phyloP scores from a whole-genome alignment of 1,284 basidiomycete species.

The Ustilago sp. region DNA sequence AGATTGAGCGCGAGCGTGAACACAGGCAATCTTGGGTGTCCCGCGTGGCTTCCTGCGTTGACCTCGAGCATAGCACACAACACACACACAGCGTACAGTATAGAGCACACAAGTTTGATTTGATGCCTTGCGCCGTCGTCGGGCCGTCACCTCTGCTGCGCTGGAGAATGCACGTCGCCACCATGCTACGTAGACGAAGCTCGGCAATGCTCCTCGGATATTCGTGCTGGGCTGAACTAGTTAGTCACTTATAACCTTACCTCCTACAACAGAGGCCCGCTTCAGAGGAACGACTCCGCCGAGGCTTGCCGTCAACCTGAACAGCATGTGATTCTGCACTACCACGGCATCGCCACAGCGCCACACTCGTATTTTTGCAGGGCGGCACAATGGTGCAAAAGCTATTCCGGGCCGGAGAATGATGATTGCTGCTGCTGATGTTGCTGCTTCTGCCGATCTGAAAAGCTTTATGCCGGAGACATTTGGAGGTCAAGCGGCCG shows the following conservation, averaged over 20 bases:
- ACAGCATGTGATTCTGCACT: neutral
- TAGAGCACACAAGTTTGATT: no score
- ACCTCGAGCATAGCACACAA: neutral
- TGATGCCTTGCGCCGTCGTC: neutral
- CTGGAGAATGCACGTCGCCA: neutral
- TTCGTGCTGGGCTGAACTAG: neutral
- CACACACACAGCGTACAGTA: neutral
- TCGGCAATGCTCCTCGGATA: neutral
- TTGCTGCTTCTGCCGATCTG: neutral
- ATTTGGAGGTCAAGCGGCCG: slow-evolving; percentile 5
- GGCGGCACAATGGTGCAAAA: neutral
- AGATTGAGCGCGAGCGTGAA: neutral
- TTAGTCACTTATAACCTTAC: neutral
- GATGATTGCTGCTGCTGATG: neutral
- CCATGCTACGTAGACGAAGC: neutral
- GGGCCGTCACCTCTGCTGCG: neutral
- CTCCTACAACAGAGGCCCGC: neutral
- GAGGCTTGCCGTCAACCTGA: neutral
- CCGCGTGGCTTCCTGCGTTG: neutral
- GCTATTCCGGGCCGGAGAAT: neutral
- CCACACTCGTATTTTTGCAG: neutral
- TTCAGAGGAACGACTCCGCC: neutral
- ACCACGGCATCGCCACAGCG: neutral
- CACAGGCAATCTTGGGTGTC: neutral
- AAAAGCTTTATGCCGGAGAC: neutral